These are phyloP conservation scores for Chlorencoelia australis DNA, from an alignment of 2,329 filamentous ascomycete species.

Conservation along the genomic window DNA sequence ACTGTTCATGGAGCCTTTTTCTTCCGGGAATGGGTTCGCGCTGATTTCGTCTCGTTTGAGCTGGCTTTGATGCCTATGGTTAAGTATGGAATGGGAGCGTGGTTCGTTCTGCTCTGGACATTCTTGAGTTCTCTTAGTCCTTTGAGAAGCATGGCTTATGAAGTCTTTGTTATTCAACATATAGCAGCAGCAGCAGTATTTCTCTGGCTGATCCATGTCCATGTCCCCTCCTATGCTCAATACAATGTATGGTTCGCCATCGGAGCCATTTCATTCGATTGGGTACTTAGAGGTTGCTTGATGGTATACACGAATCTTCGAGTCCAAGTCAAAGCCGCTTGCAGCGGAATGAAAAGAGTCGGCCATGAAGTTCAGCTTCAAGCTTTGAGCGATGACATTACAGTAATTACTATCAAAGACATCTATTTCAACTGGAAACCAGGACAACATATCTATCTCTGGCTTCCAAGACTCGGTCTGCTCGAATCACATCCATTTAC, in stretches of 20 bases:
- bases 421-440: conserved; percentile 49
- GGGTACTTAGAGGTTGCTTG: conserved; percentile 35
- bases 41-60: conserved; percentile 48
- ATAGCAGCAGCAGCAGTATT: conserved; percentile 50
- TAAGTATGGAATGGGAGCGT: conserved; percentile 57
- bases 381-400: conserved; percentile 41
- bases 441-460: conserved; percentile 52
- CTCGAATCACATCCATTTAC: conserved; percentile 52
- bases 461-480: conserved; percentile 44
- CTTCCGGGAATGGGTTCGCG: conserved; percentile 50
- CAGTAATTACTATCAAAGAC: conserved; percentile 48
- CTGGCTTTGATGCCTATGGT: conserved; percentile 53
- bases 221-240: conserved; percentile 48
- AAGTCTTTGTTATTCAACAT: conserved; percentile 61
- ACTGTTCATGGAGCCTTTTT: conserved; percentile 64
- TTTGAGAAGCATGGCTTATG: conserved; percentile 55
- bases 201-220: conserved; percentile 51
- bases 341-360: conserved; percentile 29
- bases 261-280: conserved; percentile 51
- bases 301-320: conserved; percentile 44
- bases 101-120: conserved; percentile 57
- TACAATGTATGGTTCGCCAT: conserved; percentile 59
- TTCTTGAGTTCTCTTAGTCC: conserved; percentile 52
- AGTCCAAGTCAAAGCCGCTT: conserved; percentile 24
- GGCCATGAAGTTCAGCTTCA: conserved; percentile 43